Percentiles rank a stretch among this genome's conserved stretches.
Conservation (phyloP, 176 grass and related monocot species). For the Zoysia pacifica region DNA sequence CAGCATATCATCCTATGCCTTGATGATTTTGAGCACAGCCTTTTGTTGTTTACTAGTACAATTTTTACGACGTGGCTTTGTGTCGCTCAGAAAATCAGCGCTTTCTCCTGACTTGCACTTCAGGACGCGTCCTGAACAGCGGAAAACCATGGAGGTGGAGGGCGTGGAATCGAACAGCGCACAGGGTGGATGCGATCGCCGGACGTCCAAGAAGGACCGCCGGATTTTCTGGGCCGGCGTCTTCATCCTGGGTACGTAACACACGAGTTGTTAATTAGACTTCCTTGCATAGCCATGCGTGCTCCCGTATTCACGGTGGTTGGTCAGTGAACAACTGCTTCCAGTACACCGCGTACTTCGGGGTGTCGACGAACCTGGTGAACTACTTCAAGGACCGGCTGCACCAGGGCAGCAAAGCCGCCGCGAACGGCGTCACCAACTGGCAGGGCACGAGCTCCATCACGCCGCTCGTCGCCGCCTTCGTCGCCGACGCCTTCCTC, state of each 20-base stretch:
- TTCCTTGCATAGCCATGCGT: neutral
- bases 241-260: constrained; percentile 38
- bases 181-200: neutral
- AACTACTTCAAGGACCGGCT: constrained; percentile 56
- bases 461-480: constrained; percentile 51
- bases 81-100: neutral
- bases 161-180: constrained; percentile 33
- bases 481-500: constrained; percentile 60
- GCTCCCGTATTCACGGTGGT: neutral
- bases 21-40: too few species aligned
- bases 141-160: constrained; percentile 47
- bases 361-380: constrained; percentile 55
- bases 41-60: too few species aligned
- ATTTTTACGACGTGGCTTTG: neutral
- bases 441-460: constrained; percentile 50
- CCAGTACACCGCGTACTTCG: constrained; percentile 35
- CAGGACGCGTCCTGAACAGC: neutral
- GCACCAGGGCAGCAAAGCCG: constrained; percentile 48
- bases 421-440: constrained; percentile 56
- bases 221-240: constrained; percentile 34
- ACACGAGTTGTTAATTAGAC: neutral
- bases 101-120: neutral
- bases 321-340: constrained; percentile 39
- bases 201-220: constrained; percentile 30
- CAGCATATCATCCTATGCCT: neutral